Conservation (phyloP, 2,329 filamentous ascomycete genomes). For the Fusarium transvaalense region DNA sequence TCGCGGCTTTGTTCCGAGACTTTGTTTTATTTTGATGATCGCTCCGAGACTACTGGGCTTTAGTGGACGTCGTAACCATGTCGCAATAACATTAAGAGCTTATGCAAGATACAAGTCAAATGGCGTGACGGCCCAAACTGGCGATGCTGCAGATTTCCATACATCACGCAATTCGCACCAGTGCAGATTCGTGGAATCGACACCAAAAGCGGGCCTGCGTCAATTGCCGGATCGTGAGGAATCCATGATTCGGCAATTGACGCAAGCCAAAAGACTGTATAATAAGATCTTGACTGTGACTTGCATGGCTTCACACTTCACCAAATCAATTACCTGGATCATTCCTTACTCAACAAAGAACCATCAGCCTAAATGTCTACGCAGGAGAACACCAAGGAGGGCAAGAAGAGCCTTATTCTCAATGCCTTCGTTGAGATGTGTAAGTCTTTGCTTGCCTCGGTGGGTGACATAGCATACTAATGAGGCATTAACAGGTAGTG, state of each 20-base stretch:
- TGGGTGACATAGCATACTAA: background rate
- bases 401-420: conserved; percentile 57
- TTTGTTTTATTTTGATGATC: background rate
- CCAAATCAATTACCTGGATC: background rate
- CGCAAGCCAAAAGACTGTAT: background rate
- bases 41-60: background rate
- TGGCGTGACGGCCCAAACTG: background rate
- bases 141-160: background rate
- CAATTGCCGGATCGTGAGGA: background rate
- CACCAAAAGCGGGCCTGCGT: background rate
- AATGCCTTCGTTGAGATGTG: conserved; percentile 57
- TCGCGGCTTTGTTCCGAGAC: background rate
- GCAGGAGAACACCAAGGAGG: background rate
- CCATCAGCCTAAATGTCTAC: background rate
- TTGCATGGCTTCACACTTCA: background rate
- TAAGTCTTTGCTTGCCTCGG: background rate
- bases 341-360: background rate
- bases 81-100: background rate
- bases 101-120: background rate
- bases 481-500: conserved; percentile 52
- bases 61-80: background rate
- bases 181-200: background rate
- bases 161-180: conserved; percentile 2
- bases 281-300: background rate
- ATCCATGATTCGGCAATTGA: too few species aligned